These are phyloP conservation scores for Xenosphaeropsis pyriputrescens DNA, from an alignment of 2,329 filamentous ascomycete species.

Conservation along the genomic window DNA sequence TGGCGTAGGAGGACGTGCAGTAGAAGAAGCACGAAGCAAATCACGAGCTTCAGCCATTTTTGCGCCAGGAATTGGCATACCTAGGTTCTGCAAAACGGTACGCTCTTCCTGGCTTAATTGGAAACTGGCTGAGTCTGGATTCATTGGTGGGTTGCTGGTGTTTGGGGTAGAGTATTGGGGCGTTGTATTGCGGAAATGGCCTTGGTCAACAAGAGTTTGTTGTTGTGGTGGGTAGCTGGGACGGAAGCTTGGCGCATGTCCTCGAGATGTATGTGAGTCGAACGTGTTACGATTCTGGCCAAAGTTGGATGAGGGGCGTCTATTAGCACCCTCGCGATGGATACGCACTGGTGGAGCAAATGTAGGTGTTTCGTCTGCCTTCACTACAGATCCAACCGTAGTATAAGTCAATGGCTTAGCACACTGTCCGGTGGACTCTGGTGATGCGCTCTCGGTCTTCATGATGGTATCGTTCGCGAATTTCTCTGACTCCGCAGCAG, in stretches of 20 bases:
- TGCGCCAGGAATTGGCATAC: no score
- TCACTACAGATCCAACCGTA: constrained; percentile 19
- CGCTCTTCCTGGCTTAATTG: no score
- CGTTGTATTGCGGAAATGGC: no score
- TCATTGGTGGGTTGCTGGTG: no score
- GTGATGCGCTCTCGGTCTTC: constrained; percentile 5
- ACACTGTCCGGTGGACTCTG: constrained; percentile 13
- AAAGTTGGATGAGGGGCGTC: constrained; percentile 4
- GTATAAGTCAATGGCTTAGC: constrained; percentile 17
- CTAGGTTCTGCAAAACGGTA: no score
- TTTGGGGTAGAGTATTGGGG: no score
- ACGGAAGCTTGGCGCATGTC: neutral
- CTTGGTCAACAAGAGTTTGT: constrained; percentile 3
- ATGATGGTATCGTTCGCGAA: no score
- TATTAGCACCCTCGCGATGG: constrained; percentile 17
- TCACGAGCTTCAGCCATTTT: no score
- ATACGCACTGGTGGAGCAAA: constrained; percentile 18
- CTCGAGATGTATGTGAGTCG: neutral
- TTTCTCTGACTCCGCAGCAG: constrained; percentile 6
- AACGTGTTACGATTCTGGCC: neutral
- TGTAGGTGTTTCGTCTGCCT: constrained; percentile 14
- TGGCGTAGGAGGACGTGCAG: no score
- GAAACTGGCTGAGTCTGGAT: no score
- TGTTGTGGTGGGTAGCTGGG: neutral
- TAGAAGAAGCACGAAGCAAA: no score